Evolutionary conservation across 306 rosid genomes (phyloP).

Genomic region (Adenanthera pavonina): DNA sequence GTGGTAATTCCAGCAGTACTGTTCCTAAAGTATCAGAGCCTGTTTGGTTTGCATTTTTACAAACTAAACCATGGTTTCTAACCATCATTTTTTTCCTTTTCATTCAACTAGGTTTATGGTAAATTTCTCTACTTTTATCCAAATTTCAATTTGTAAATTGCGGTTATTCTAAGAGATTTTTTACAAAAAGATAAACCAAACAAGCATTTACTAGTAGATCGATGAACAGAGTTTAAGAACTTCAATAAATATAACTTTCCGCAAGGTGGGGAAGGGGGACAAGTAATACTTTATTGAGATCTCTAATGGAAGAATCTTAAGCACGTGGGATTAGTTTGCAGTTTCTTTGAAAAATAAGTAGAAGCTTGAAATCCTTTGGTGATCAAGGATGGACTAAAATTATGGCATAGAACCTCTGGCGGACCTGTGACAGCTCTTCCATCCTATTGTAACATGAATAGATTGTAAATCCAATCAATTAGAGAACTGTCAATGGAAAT

Average conservation of each 20-base stretch:
- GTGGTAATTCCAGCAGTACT: not conserved
- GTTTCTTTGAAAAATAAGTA: constrained; percentile 33
- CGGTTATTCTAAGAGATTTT: no score
- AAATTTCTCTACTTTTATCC: no score
- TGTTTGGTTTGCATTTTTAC: no score
- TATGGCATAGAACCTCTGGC: constrained; percentile 29
- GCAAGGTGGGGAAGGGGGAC: constrained; percentile 4
- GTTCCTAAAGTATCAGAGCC: not conserved
- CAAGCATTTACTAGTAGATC: not conserved
- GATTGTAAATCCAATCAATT: not conserved
- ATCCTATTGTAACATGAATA: constrained; percentile 36
- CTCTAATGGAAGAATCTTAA: constrained; percentile 17
- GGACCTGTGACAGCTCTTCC: constrained; percentile 27
- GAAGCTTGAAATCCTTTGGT: constrained; percentile 44
- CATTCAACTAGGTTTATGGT: no score
- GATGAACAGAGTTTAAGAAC: constrained; percentile 1
- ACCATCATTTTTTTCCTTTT: no score
- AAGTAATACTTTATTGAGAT: not conserved
- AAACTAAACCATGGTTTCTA: no score
- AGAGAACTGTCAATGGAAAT: not conserved
- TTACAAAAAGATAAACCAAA: no score
- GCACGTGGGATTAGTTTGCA: constrained; percentile 3
- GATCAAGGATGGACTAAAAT: constrained; percentile 36
- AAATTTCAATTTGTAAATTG: no score
- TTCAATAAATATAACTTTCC: not conserved